Percentiles rank a stretch among this genome's conserved stretches.
These are phyloP conservation scores for Exophiala viscosa DNA, from an alignment of 2,329 filamentous ascomycete species.

Conservation along the genomic window DNA sequence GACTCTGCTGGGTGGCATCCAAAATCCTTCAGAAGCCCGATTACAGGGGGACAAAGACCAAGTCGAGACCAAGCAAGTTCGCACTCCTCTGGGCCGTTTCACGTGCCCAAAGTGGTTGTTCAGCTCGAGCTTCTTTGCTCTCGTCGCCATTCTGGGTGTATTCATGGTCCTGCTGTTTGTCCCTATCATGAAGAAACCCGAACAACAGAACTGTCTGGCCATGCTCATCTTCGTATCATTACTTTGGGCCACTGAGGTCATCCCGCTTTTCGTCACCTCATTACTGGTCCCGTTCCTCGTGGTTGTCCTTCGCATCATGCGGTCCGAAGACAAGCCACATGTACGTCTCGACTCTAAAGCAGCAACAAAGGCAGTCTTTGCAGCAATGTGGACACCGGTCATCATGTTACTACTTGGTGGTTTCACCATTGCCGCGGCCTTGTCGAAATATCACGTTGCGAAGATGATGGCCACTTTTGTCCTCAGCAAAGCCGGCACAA, in stretches of 20 bases:
- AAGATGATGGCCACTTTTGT: conserved; percentile 96
- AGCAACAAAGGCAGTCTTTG: conserved; percentile 80
- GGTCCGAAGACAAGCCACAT: conserved; percentile 67
- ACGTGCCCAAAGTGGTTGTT: conserved; percentile 76
- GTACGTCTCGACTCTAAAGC: conserved; percentile 71
- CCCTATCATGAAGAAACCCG: conserved; percentile 78
- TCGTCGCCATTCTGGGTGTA: conserved; percentile 66
- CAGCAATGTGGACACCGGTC: conserved; percentile 98
- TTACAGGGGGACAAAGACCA: conserved; percentile 76
- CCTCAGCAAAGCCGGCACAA: conserved; percentile 90
- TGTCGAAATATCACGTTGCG: conserved; percentile 96
- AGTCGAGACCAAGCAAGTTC: conserved; percentile 62
- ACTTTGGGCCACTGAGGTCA: conserved; percentile 95
- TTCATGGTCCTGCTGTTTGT: conserved; percentile 72
- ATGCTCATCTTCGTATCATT: conserved; percentile 91
- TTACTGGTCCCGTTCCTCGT: conserved; percentile 89
- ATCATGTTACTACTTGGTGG: conserved; percentile 97
- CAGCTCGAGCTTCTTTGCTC: conserved; percentile 72
- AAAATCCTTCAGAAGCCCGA: conserved; percentile 63
- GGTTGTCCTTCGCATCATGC: conserved; percentile 79
- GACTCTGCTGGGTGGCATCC: conserved; percentile 72
- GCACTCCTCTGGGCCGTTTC: conserved; percentile 75
- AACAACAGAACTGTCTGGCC: conserved; percentile 94
- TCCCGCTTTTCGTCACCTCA: conserved; percentile 94
- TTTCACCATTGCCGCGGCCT: conserved; percentile 89